Evolutionary conservation across 2,329 filamentous ascomycete species (phyloP), one percentile per base, ranked within the genome.

Genomic region (Ploettnerulaceae sp.): DNA sequence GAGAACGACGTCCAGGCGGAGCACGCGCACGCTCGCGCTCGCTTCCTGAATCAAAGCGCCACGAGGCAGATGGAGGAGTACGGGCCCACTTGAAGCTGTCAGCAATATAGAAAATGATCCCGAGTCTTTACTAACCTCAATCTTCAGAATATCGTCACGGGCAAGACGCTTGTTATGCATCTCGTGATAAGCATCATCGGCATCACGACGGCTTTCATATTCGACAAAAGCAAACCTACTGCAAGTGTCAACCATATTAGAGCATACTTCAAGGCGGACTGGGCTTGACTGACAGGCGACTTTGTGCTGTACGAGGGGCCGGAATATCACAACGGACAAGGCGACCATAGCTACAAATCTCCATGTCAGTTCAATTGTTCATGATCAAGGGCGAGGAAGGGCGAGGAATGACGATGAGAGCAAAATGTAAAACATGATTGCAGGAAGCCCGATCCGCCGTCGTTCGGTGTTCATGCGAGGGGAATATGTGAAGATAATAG

Each of bases 151-250:
- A 63, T 98, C 93, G 65, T 98, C 93, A 54, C 91, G 85, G 37
- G 89, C 90, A 60, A 98, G 89, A 58, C 91, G 89, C 81, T 96
- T 96, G 76, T 97, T 97, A 67, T 98, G 93, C 93, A 98, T 98
- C 73, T 98, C 93, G 69, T 98, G 89, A 67, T 98, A 98, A 37
- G 93, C 93, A 72, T 98, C 93, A 69, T 98, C 93, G 55, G 93
- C 90, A 75, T 98, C 93, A 61, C 93, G 90, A 62, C 91, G 88
- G 69, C 90, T 94, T 74, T 98, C 93, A 69, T 98, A 98, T 72
- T 98, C 93, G 56, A 98, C 93, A 68, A 98, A 98, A 28, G 93
- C 93, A 68, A 98, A 98, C 59, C 93, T 82, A 55, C 54, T 70
- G 60, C 63, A 61, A 49, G 56, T 64, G 59, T 60, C 60, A 64